Evolutionary conservation across 75 land plant genomes (phyloP).

Genomic region (Sequoia sempervirens): DNA sequence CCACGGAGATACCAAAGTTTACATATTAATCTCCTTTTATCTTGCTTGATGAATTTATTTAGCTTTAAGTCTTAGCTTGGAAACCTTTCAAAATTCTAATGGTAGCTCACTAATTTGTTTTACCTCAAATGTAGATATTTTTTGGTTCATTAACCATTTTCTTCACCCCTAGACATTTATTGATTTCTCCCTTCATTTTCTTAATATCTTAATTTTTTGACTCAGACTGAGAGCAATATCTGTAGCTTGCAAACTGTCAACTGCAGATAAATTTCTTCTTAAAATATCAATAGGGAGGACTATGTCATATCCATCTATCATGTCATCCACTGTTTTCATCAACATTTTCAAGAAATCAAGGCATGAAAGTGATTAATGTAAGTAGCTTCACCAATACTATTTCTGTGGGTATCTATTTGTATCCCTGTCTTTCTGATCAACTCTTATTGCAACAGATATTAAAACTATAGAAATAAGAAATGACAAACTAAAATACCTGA

Average conservation of each 20-base stretch:
- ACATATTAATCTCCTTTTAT: background rate
- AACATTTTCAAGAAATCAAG: background rate
- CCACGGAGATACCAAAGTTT: background rate
- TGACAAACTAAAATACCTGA: slow-evolving; percentile 17
- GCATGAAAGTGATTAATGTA: background rate
- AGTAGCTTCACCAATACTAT: background rate
- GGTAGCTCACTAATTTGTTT: background rate
- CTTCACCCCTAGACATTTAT: background rate
- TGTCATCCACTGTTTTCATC: slow-evolving; percentile 3
- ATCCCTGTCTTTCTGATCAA: background rate
- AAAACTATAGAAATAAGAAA: background rate
- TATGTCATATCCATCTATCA: background rate
- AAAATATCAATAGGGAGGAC: background rate
- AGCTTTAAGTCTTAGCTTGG: background rate
- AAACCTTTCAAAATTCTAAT: background rate
- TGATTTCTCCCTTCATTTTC: background rate
- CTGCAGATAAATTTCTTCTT: background rate
- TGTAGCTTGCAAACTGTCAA: background rate
- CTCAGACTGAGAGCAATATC: background rate
- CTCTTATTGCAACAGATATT: background rate
- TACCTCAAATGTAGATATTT: background rate
- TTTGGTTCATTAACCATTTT: background rate
- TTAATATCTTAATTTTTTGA: background rate
- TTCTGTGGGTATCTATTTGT: background rate
- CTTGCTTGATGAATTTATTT: background rate